Base-by-base conservation (phyloP, 495 filamentous ascomycete genomes). In the Xylaria intraflava region DNA sequence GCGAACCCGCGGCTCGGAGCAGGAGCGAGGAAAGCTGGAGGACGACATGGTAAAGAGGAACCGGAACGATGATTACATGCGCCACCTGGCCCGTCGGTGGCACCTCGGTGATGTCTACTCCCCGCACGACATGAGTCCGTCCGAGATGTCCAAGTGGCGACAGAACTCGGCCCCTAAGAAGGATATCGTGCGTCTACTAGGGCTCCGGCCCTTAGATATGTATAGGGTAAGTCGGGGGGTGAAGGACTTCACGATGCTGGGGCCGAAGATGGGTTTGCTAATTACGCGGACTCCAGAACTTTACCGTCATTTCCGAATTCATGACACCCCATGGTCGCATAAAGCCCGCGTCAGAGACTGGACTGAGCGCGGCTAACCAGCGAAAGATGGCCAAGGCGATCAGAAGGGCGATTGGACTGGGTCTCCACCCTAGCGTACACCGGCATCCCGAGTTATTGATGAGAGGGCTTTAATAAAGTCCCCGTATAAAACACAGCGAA, bases 351-450 rank as follows among this genome's bases (percentile, higher is more conserved):
- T 72, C 60, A 11, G 72, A 82, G 2, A 96, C 93, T 2, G 93
- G 92, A 5, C 72, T 97, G 48, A 78, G 89, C 35, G 84, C 86
- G 19, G 86, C 88, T 46, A 97, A 97, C 72, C 93, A 98, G 73
- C 77, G 93, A 50, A 86, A 87, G 68, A 84, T 97, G 65, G 87
- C 91, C 24, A 96, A 93, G 74, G 90, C 93, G 22, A 86, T 98
- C 46, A 75, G 94, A 58, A 78, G 93, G 59, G 84, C 88, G 31
- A 83, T 96, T 61, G 93, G 90, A 5, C 73, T 96, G 54, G 93
- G 93, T 2, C 74, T 98, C 38, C 87, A 97, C 83, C 94, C 93
- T 9, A 90, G 85, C 69, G 87, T 94, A 49, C 90, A 98, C 76
- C 70, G 75, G 55, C 94, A 98, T 71, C 93, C 93, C n/a, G 89